These are phyloP conservation scores for Phytophthora sp. DNA, from an alignment of 352 stramenopile genomes.

Conservation along the genomic window DNA sequence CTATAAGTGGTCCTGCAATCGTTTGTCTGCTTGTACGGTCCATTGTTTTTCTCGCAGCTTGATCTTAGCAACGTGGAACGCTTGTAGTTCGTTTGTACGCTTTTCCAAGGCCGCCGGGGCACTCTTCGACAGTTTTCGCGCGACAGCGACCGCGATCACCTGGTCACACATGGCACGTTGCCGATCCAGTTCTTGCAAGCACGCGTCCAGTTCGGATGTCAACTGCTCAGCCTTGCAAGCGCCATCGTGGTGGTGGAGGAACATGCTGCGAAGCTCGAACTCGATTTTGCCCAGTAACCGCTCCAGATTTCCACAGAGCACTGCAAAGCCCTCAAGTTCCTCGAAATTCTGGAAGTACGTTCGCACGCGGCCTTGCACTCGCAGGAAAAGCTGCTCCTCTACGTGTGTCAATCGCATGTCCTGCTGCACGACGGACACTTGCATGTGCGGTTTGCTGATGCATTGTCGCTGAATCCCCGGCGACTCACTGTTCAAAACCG, in stretches of 20 bases:
- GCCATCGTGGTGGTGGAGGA: conserved; percentile 39
- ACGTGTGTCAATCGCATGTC: conserved; percentile 31
- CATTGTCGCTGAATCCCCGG: conserved; percentile 9
- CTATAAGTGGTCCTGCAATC: conserved; percentile 33
- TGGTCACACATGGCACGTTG: conserved; percentile 38
- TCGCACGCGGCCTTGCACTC: conserved; percentile 34
- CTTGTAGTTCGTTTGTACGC: conserved; percentile 37
- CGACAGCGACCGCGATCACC: conserved; percentile 36
- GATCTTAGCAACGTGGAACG: conserved; percentile 38
- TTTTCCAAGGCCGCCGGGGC: conserved; percentile 27
- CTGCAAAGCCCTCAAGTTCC: conserved; percentile 48
- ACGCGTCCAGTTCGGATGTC: conserved; percentile 20
- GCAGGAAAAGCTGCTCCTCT: conserved; percentile 46
- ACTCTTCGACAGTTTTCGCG: conserved; percentile 27
- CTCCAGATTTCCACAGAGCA: conserved; percentile 42
- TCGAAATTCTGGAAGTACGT: conserved; percentile 48
- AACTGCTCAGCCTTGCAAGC: conserved; percentile 33
- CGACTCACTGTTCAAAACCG: not conserved
- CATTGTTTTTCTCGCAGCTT: conserved; percentile 45
- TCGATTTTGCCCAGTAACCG: conserved; percentile 40
- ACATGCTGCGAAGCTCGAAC: conserved; percentile 46
- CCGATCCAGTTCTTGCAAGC: conserved; percentile 10
- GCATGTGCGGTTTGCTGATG: conserved; percentile 4
- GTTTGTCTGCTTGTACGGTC: conserved; percentile 33
- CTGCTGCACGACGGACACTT: conserved; percentile 4